Percentiles rank a stretch among this genome's conserved stretches.
These are phyloP conservation scores for Nemania abortiva DNA, from an alignment of 2,329 filamentous ascomycete genomes.

Conservation along the genomic window DNA sequence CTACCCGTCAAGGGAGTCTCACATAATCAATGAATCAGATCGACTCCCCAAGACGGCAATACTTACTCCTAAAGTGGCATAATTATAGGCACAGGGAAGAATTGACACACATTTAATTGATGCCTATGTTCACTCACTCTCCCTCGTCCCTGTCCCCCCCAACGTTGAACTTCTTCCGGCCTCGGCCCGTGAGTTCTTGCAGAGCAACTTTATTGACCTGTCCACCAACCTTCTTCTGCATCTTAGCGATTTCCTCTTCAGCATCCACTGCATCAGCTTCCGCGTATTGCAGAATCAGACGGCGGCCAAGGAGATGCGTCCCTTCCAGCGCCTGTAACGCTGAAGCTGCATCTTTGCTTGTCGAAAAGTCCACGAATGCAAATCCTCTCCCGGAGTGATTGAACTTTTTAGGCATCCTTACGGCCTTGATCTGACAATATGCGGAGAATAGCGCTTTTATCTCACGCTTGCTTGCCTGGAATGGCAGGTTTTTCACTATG, in stretches of 20 bases:
- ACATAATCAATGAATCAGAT: constrained; percentile 44
- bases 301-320: constrained; percentile 91
- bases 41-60: constrained; percentile 46
- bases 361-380: constrained; percentile 96
- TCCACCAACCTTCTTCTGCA: constrained; percentile 93
- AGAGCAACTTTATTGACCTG: constrained; percentile 92
- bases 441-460: constrained; percentile 88
- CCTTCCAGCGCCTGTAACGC: constrained; percentile 91
- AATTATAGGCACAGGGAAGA: constrained; percentile 46
- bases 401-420: constrained; percentile 95
- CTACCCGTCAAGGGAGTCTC: constrained; percentile 45
- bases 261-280: constrained; percentile 89
- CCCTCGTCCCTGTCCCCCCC: constrained; percentile 74
- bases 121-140: constrained; percentile 46
- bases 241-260: constrained; percentile 95
- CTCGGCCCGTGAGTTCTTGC: constrained; percentile 85
- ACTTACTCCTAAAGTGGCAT: constrained; percentile 45
- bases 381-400: constrained; percentile 90
- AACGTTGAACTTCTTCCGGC: constrained; percentile 90
- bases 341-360: constrained; percentile 87
- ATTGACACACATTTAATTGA: constrained; percentile 47
- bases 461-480: constrained; percentile 94
- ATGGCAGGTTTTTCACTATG: constrained; percentile 97
- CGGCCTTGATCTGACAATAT: constrained; percentile 84
- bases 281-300: constrained; percentile 91